Evolutionary conservation across 2,329 filamentous ascomycete genomes (phyloP), one percentile per base, ranked within the genome.

Genomic region (Penicillium hesseltinei): DNA sequence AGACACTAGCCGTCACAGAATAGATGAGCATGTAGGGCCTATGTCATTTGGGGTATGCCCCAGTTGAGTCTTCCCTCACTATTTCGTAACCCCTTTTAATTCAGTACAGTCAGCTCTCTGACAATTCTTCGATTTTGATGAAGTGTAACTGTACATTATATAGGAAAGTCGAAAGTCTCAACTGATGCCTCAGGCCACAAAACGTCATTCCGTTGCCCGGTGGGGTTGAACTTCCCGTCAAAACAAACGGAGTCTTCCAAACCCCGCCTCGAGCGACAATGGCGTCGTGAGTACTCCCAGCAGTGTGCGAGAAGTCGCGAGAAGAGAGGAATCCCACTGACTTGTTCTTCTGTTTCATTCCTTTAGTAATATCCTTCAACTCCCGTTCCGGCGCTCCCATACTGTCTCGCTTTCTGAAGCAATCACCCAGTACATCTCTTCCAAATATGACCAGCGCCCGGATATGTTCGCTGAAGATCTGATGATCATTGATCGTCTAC

Each of bases 381-480:
- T 96, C 61, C 92, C 93, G 9, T 97, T 97, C 77, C 91, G 93
- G 67, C 90, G 88, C 71, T 93, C 92, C 51, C 86, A 89, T 62
- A 83, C 88, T 56, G 81, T 96, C 40, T 89, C 88, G 58, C 83
- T 97, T 60, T 89, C 90, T 54, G 82, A 85, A 60, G 89, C 92
- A 49, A 92, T 99, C 73, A 91, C 90, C 63, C 88, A 94, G 73
- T 97, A 99, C 79, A 97, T 99, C 70, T 96, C 92, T 60, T 88
- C 86, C 75, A 97, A 97, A 82, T 97, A 97, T 88, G 93, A 97
- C 76, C 94, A 99, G 74, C 93, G 96, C 72, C 93, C 94, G 35
- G 92, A 97, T 75, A 96, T 96, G 88, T 99, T 99, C 76, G 85
- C 86, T 62, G 84, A 90, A 62, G 94, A 99, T 78, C 85, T 96